Percentiles rank a stretch among this genome's conserved stretches.
These are phyloP conservation scores for Plasmodium cynomolgi DNA, from an alignment of 169 alveolate species.

Conservation along the genomic window DNA sequence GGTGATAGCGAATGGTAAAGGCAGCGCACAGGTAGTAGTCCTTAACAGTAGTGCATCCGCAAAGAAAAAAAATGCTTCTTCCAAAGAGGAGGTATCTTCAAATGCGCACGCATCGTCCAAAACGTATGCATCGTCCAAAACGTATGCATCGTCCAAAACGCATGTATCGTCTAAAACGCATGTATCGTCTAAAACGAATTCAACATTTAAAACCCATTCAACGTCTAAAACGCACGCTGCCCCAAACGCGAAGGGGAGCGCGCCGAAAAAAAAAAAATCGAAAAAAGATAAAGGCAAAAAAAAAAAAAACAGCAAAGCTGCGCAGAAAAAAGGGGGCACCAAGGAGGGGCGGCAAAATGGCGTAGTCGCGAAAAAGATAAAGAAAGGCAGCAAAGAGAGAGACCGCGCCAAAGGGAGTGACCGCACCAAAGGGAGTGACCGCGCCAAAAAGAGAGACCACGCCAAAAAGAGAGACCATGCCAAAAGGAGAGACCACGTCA, in stretches of 20 bases:
- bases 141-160: background rate
- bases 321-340: background rate
- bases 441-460: background rate
- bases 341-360: background rate
- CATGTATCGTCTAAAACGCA: background rate
- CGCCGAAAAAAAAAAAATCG: background rate
- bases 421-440: no score
- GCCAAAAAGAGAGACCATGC: no score
- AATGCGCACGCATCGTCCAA: background rate
- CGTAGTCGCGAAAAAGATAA: conserved; percentile 8
- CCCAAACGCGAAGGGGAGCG: background rate
- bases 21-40: background rate
- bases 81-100: background rate
- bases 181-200: background rate
- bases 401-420: background rate
- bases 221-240: background rate
- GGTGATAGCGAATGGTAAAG: background rate
- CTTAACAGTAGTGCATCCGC: background rate
- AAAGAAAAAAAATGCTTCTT: background rate
- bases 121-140: no score
- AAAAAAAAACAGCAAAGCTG: background rate
- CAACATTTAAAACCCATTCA: background rate
- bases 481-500: background rate
- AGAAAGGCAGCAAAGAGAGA: conserved; percentile 1
- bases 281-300: background rate